A percentile compares a stretch with the other conserved stretches of the same genome.
phyloP scores from a whole-genome alignment of 2,329 filamentous ascomycete species.

The Ophiostoma sp. region DNA sequence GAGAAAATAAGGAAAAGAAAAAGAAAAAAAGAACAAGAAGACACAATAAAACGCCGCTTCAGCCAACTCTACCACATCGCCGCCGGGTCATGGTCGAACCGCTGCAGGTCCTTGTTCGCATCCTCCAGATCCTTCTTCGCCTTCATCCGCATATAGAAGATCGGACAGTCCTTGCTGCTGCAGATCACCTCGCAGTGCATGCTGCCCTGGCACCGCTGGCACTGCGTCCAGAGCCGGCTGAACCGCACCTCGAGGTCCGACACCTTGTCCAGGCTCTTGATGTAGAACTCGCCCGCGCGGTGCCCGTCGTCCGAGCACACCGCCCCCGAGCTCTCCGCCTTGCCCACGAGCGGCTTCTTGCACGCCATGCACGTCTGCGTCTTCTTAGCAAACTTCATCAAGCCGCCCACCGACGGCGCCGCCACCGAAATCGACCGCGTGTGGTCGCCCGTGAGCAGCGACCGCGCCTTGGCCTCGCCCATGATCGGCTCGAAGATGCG shows the following conservation, averaged over 20 bases:
- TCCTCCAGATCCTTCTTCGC: constrained; percentile 98
- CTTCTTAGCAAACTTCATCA: constrained; percentile 99
- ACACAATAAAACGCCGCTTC: too few species aligned
- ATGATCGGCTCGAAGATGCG: constrained; percentile 98
- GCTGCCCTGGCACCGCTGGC: constrained; percentile 93
- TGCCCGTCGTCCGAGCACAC: constrained; percentile 83
- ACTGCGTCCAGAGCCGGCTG: constrained; percentile 92
- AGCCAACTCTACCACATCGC: neutral
- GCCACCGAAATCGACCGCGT: constrained; percentile 92
- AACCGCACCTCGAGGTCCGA: constrained; percentile 92
- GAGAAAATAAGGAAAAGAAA: neutral
- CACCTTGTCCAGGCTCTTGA: constrained; percentile 79
- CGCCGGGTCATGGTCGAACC: constrained; percentile 83
- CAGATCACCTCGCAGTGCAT: constrained; percentile 99
- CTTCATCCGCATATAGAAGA: constrained; percentile 99
- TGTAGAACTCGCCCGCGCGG: constrained; percentile 86
- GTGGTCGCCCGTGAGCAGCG: constrained; percentile 84
- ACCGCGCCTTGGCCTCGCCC: constrained; percentile 74
- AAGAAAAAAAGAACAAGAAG: neutral
- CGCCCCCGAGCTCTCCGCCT: constrained; percentile 67
- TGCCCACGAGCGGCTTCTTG: constrained; percentile 85
- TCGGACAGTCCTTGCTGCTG: constrained; percentile 91
- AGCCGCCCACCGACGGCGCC: constrained; percentile 79
- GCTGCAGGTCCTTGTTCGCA: constrained; percentile 76
- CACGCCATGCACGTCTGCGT: constrained; percentile 98